phyloP scores from a whole-genome alignment of 768 basidiomycete genomes.

The Russula ochroleuca region DNA sequence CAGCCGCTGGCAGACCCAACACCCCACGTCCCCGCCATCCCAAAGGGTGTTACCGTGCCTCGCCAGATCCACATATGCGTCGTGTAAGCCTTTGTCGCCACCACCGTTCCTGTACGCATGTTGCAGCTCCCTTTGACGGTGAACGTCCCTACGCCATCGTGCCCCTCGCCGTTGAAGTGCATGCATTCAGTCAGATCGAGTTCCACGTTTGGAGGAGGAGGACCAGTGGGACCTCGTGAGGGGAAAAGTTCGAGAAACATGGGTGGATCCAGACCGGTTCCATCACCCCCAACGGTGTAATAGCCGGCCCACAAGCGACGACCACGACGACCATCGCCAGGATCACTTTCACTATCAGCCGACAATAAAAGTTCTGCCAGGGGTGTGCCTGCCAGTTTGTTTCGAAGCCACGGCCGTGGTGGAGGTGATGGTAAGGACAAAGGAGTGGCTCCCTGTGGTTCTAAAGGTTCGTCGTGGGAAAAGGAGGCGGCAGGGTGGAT shows the following conservation, averaged over 20 bases:
- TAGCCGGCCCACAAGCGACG: slow-evolving; percentile 8
- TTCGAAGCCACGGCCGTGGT: slow-evolving; percentile 9
- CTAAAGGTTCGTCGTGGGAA: neutral
- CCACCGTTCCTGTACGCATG: neutral
- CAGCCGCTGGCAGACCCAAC: neutral
- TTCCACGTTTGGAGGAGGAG: neutral
- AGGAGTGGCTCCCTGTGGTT: neutral
- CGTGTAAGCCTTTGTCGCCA: neutral
- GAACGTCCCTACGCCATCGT: neutral
- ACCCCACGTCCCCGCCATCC: slow-evolving; percentile 15
- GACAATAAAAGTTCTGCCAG: neutral
- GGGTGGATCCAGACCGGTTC: neutral
- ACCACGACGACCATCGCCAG: neutral
- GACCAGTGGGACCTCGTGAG: neutral
- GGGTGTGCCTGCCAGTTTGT: slow-evolving; percentile 13
- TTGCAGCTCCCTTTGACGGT: neutral
- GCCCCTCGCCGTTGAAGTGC: neutral
- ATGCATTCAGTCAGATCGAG: neutral
- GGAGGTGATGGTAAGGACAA: neutral
- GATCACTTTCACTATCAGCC: neutral
- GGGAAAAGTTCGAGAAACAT: slow-evolving; percentile 12
- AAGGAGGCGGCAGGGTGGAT: neutral
- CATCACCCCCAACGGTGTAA: neutral
- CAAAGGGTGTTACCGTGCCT: slow-evolving; percentile 15
- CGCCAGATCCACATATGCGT: neutral